Percentiles rank a stretch among this genome's conserved stretches.
Evolutionary conservation across 306 rosid genomes (phyloP).

Genomic region (Prunus mongolica): DNA sequence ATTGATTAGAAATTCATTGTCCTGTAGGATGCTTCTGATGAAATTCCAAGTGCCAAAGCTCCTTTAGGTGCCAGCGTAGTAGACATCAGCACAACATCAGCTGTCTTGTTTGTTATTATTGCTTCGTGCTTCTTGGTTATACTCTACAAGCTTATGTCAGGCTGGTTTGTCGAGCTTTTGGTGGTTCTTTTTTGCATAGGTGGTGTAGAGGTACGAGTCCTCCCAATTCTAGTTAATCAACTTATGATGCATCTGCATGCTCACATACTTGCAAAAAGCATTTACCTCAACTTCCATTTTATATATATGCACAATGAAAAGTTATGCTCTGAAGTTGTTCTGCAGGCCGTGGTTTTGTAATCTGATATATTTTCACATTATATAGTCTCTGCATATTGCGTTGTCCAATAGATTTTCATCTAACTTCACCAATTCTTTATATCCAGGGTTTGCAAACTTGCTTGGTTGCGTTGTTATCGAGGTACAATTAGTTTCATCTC

Average conservation of each 20-base stretch:
- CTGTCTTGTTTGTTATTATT: slow-evolving; percentile 69
- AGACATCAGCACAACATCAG: slow-evolving; percentile 68
- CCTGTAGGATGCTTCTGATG: slow-evolving; percentile 70
- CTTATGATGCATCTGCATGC: not conserved
- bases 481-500: slow-evolving; percentile 40
- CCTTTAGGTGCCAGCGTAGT: slow-evolving; percentile 45
- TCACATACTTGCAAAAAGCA: slow-evolving; percentile 14
- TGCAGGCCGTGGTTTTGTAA: slow-evolving; percentile 9
- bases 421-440: slow-evolving; percentile 33
- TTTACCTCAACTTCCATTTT: not conserved
- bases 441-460: slow-evolving; percentile 94
- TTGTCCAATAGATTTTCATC: slow-evolving; percentile 13
- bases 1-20: slow-evolving; percentile 10
- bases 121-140: slow-evolving; percentile 84
- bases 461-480: slow-evolving; percentile 74
- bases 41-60: slow-evolving; percentile 35
- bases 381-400: slow-evolving; percentile 7
- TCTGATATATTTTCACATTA: slow-evolving; percentile 5
- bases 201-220: slow-evolving; percentile 70
- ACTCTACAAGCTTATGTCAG: slow-evolving; percentile 77
- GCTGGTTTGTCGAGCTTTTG: slow-evolving; percentile 78
- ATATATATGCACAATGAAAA: slow-evolving; percentile 1
- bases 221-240: not conserved
- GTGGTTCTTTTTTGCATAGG: slow-evolving; percentile 96
- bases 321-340: not conserved